Base-by-base conservation (phyloP, 2,329 filamentous ascomycete genomes). In the Phoma sp. region DNA sequence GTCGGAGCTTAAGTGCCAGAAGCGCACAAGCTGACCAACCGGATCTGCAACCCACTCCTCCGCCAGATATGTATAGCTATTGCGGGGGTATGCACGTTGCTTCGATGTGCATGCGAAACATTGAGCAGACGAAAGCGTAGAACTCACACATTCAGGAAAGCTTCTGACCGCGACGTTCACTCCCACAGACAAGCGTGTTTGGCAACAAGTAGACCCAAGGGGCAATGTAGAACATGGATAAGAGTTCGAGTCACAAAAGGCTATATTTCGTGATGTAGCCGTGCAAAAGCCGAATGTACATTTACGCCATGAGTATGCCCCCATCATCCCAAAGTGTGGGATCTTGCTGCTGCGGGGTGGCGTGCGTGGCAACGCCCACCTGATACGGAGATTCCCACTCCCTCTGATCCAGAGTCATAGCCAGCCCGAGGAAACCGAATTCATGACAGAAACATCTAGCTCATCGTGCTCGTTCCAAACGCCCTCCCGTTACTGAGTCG, bases 401-500 rank as follows among this genome's bases (percentile, higher is more conserved):
- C 57, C 70, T 74, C 71, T 74, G 72, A 75, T 76, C 72, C 66
- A 73, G 70, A 74, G 70, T 70, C 72, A 75, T 74, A 74, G 63
- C 64, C 68, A 70, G 69, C 62, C 67, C 61, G 67, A 69, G 58
- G 63, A 71, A 70, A 68, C 65, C 67, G 62, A 72, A 70, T 70
- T 67, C 69, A 72, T 73, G 64, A 70, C 64, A 65, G 55, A 64
- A 64, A 56, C 67, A 62, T 68, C 66, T 69, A 71, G 67, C 65
- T 62, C 64, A 66, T 70, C 61, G 65, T 67, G 64, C 64, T 68
- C 65, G 58, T 68, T 64, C 70, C 63, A 51, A 60, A 61, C 56
- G 57, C 64, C 62, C 61, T 63, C 55, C 60, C 50, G 41, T 54
- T 51, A 59, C 46, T 50, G 51, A 57, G 57, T 64, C 66, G 67